Base-by-base conservation (phyloP, 2,329 filamentous ascomycete genomes). In the Colletotrichum musae region DNA sequence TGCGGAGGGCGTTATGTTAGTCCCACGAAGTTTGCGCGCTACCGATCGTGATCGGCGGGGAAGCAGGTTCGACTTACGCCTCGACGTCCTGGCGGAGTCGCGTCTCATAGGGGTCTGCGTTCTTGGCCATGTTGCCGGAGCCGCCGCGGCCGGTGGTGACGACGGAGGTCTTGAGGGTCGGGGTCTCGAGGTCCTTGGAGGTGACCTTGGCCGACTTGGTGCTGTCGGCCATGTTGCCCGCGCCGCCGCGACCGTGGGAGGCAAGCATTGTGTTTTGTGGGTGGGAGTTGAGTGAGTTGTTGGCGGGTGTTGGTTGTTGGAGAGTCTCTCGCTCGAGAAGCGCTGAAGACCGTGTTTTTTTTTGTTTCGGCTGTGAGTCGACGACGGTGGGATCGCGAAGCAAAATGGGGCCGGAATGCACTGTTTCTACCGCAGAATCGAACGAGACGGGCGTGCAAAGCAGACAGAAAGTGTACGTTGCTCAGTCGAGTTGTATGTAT, bases 91-190 rank as follows among this genome's bases (percentile, higher is more conserved):
- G 95, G 50, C 91, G 91, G 63, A 89, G 86, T 72, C 95, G 92
- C 43, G 95, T 94, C 77, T 93, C 89, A 50, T 85, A 82, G 4
- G 91, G 89, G 74, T 96, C 92, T 71, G 89, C 89, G 77, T 92
- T 91, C 73, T 82, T 84, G 56, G 92, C 90, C 92, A 97, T 97
- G 84, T 97, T 97, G 70, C 94, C 94, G 5, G 89, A 91, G 70
- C 95, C 95, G 64, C 95, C 95, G 59, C 95, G 93, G 65, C 95
- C 95, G 3, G 95, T 98, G 21, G 95, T 97, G 77, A 95, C 94
- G 73, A 93, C 86, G n/a, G 92, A 83, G 54, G 88, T 88, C 83
- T 97, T 97, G 77, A 98, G 89, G 13, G 89, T 92, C 1, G 95
- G 95, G 1, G 94, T 97, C 75, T 91, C 84, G 72, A 97, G 89